These are phyloP conservation scores for Glycyrrhiza uralensis DNA, from an alignment of 306 rosid genomes.

Conservation along the genomic window DNA sequence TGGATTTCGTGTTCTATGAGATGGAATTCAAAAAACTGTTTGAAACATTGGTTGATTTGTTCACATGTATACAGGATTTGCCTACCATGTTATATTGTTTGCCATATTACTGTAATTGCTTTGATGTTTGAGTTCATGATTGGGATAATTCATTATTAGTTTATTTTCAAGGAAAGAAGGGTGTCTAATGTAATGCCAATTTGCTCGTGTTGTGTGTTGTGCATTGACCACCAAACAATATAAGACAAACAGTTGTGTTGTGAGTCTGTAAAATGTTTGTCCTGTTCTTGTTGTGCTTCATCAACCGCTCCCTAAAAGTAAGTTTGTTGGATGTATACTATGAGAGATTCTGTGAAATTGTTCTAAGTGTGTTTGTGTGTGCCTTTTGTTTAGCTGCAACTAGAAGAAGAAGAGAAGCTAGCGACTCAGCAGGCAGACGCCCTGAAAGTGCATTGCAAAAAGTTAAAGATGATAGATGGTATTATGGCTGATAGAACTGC, in stretches of 20 bases:
- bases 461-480: constrained; percentile 49
- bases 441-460: constrained; percentile 46
- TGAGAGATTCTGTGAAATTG: neutral
- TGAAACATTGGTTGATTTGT: neutral
- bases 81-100: neutral
- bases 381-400: constrained; percentile 37
- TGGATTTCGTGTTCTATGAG: neutral
- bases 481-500: constrained; percentile 63
- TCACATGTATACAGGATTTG: neutral
- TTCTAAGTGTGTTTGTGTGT: neutral
- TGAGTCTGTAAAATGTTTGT: no score
- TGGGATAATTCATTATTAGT: neutral
- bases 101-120: neutral
- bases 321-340: neutral
- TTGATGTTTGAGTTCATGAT: neutral
- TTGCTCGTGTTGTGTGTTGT: no score
- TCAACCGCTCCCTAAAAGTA: no score
- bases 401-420: constrained; percentile 63
- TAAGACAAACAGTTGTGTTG: no score
- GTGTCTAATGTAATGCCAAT: neutral
- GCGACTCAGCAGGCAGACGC: constrained; percentile 51
- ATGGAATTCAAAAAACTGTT: neutral
- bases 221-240: no score
- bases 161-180: neutral
- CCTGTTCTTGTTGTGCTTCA: no score